A percentile compares a stretch with the other conserved stretches of the same genome.
phyloP scores from a whole-genome alignment of 768 basidiomycete species.

The Mycena rebaudengoi region DNA sequence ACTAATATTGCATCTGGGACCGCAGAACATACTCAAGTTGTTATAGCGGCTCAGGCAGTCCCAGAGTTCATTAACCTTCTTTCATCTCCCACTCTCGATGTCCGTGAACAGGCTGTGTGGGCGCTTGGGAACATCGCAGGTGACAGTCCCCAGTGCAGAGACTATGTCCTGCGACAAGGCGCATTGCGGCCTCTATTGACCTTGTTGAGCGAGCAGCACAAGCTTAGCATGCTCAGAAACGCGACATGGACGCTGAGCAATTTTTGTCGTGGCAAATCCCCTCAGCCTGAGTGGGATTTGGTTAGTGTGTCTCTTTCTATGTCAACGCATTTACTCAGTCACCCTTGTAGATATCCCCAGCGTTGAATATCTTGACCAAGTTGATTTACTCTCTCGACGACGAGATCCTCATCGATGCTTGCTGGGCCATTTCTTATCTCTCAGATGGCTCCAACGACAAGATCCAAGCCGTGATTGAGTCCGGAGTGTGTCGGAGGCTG shows the following conservation, averaged over 20 bases:
- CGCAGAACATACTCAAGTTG: constrained; percentile 97
- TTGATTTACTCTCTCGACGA: constrained; percentile 99
- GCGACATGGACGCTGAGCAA: constrained; percentile 99
- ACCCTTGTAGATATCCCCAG: constrained; percentile 91
- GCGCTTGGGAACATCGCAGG: constrained; percentile 99
- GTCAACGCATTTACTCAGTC: constrained; percentile 16
- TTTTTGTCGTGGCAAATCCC: constrained; percentile 97
- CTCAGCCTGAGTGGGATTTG: constrained; percentile 97
- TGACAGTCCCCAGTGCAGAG: constrained; percentile 96
- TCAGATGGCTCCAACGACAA: constrained; percentile 99
- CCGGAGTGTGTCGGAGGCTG: constrained; percentile 95
- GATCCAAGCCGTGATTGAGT: constrained; percentile 99
- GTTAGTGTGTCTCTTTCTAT: constrained; percentile 54
- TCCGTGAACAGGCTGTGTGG: constrained; percentile 99
- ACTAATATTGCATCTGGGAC: constrained; percentile 99
- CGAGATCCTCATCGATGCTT: constrained; percentile 98
- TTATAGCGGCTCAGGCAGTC: constrained; percentile 93
- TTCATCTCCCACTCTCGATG: constrained; percentile 93
- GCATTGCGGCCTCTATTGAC: constrained; percentile 92
- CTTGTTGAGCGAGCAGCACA: constrained; percentile 94
- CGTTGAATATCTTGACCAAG: constrained; percentile 95
- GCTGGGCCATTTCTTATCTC: constrained; percentile 99
- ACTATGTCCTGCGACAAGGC: constrained; percentile 94
- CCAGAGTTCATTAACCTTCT: constrained; percentile 97
- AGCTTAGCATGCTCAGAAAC: constrained; percentile 97